Evolutionary conservation across 208 protist species (phyloP).

Genomic region (Trypanosoma cruzi): DNA sequence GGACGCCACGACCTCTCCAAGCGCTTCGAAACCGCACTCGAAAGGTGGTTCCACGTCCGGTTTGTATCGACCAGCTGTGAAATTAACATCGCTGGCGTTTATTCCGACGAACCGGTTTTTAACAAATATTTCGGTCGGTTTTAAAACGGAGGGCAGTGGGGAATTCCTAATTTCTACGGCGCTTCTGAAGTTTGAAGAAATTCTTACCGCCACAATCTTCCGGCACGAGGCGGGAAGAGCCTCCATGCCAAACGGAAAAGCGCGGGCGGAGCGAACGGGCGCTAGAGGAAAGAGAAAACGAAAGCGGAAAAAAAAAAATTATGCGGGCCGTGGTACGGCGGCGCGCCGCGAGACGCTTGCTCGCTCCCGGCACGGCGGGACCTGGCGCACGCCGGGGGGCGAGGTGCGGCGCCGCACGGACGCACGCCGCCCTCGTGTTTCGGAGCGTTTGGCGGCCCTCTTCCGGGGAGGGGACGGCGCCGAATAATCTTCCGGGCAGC

Average conservation of each 20-base stretch:
- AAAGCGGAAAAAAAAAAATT: not conserved
- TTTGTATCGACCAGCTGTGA: conserved; percentile 80
- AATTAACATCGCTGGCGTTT: conserved; percentile 93
- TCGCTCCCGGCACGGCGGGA: no score
- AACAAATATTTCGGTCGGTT: conserved; percentile 73
- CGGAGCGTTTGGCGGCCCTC: no score
- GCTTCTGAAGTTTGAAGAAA: conserved; percentile 76
- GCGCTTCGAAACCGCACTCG: conserved; percentile 85
- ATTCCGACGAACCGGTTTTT: conserved; percentile 82
- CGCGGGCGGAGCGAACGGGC: not conserved
- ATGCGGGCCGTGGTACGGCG: no score
- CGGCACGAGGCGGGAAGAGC: conserved; percentile 11
- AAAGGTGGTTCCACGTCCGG: conserved; percentile 78
- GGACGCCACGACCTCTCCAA: conserved; percentile 72
- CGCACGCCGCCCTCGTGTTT: no score
- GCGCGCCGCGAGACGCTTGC: no score
- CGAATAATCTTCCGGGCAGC: no score
- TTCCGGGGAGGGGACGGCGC: no score
- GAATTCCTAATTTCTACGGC: conserved; percentile 45
- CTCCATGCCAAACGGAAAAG: not conserved
- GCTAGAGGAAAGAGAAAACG: not conserved
- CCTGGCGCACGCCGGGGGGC: no score
- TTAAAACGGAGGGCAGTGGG: conserved; percentile 39
- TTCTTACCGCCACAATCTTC: conserved; percentile 62
- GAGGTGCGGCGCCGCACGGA: no score